Conservation (phyloP, 2,329 filamentous ascomycete genomes). For the Sporothrix pallida region DNA sequence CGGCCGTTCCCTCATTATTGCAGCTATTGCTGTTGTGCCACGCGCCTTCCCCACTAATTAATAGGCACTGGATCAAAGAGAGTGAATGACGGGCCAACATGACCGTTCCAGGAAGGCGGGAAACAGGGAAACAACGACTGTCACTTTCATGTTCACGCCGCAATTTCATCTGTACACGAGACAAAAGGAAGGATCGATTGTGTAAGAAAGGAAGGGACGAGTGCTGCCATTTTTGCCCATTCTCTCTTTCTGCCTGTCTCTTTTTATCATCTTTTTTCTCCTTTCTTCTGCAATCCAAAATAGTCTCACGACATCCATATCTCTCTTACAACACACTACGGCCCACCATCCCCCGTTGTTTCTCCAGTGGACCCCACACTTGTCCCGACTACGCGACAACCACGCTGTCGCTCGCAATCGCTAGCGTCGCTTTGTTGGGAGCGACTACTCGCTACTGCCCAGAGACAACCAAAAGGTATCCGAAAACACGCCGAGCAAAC, state of each 20-base stretch:
- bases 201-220: background rate
- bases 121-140: conserved; percentile 9
- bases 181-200: background rate
- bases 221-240: background rate
- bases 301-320: background rate
- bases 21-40: background rate
- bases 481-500: conserved; percentile 18
- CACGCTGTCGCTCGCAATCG: conserved; percentile 20
- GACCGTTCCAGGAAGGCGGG: background rate
- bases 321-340: background rate
- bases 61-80: background rate
- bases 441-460: background rate
- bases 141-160: background rate
- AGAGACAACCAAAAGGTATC: background rate
- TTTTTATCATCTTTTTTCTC: no score
- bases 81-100: conserved; percentile 14
- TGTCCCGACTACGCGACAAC: conserved; percentile 18
- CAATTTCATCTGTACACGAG: conserved; percentile 5
- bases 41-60: background rate
- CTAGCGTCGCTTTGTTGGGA: conserved; percentile 24
- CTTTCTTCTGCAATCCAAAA: background rate
- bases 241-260: no score
- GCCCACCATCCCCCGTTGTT: background rate
- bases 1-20: background rate
- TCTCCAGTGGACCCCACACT: conserved; percentile 20